Evolutionary conservation across 768 basidiomycete species (phyloP).

Genomic region (Rhodotorula diobovata): DNA sequence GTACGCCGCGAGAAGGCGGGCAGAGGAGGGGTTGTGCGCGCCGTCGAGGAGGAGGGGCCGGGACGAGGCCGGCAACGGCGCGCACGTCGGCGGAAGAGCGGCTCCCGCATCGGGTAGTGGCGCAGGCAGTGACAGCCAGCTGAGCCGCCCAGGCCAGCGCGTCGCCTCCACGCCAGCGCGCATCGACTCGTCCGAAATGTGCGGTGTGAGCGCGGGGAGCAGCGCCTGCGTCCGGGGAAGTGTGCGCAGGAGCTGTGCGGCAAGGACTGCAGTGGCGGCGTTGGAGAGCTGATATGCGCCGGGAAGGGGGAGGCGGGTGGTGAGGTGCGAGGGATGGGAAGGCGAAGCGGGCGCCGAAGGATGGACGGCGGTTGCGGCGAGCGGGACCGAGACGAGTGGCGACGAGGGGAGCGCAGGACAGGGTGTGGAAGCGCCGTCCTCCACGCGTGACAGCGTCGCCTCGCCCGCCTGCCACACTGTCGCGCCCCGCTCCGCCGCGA

Average conservation of each 20-base stretch:
- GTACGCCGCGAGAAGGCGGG: constrained; percentile 63
- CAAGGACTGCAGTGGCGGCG: constrained; percentile 62
- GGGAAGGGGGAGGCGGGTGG: constrained; percentile 57
- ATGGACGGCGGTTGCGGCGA: neutral
- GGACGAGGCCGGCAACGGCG: neutral
- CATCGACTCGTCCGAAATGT: constrained; percentile 55
- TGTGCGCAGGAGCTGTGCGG: constrained; percentile 59
- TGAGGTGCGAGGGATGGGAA: neutral
- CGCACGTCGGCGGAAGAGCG: neutral
- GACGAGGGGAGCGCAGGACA: neutral
- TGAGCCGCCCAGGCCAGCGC: constrained; percentile 78
- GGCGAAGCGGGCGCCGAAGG: neutral
- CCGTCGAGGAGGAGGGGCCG: constrained; percentile 71
- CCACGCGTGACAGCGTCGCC: constrained; percentile 8
- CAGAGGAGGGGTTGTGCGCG: constrained; percentile 83
- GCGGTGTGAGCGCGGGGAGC: constrained; percentile 43
- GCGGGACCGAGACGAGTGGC: constrained; percentile 6
- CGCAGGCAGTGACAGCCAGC: constrained; percentile 49
- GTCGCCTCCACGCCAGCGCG: constrained; percentile 58
- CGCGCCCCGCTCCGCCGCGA: constrained; percentile 52
- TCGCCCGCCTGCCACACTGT: constrained; percentile 53
- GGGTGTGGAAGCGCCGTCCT: neutral
- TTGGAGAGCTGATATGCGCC: constrained; percentile 85
- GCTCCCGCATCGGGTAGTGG: too few relatives aligned
- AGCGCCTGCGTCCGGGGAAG: constrained; percentile 45